phyloP scores from a whole-genome alignment of 2,329 filamentous ascomycete species.

The Scortechinia acanthostroma region DNA sequence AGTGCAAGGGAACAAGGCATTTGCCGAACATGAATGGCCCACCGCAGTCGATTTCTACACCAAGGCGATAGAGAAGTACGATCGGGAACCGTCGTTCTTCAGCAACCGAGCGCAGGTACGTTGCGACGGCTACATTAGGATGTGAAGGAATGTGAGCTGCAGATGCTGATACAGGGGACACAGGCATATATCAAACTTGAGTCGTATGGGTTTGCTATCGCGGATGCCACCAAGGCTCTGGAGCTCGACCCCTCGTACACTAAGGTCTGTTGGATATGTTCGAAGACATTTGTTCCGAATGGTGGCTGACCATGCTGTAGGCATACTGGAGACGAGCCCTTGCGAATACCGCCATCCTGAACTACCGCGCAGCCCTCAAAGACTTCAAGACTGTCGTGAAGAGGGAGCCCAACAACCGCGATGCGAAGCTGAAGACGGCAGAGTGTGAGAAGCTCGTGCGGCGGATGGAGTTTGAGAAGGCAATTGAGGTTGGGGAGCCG shows the following conservation, averaged over 20 bases:
- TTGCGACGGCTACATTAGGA: no score
- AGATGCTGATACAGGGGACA: no score
- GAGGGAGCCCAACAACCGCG: constrained; percentile 80
- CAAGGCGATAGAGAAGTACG: constrained; percentile 78
- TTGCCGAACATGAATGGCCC: constrained; percentile 79
- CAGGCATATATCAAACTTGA: constrained; percentile 93
- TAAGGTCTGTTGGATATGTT: constrained; percentile 53
- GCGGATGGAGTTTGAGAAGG: constrained; percentile 84
- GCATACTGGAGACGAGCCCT: constrained; percentile 91
- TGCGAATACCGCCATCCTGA: constrained; percentile 83
- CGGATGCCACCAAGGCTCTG: constrained; percentile 84
- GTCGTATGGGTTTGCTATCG: constrained; percentile 85
- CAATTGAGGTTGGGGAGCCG: constrained; percentile 87
- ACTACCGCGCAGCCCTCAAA: constrained; percentile 77
- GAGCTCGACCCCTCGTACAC: constrained; percentile 81
- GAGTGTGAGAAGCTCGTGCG: constrained; percentile 95
- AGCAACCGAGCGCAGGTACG: constrained; percentile 89
- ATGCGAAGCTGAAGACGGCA: constrained; percentile 81
- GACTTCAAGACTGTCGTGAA: constrained; percentile 89
- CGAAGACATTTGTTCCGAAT: constrained; percentile 6
- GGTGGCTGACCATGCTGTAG: constrained; percentile 39
- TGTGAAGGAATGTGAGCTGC: no score
- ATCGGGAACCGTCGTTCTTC: constrained; percentile 80
- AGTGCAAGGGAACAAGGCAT: constrained; percentile 89
- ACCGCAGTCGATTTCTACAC: constrained; percentile 76